These are phyloP conservation scores for Carex kokanica DNA, from an alignment of 176 grass and related monocot genomes.

Conservation along the genomic window DNA sequence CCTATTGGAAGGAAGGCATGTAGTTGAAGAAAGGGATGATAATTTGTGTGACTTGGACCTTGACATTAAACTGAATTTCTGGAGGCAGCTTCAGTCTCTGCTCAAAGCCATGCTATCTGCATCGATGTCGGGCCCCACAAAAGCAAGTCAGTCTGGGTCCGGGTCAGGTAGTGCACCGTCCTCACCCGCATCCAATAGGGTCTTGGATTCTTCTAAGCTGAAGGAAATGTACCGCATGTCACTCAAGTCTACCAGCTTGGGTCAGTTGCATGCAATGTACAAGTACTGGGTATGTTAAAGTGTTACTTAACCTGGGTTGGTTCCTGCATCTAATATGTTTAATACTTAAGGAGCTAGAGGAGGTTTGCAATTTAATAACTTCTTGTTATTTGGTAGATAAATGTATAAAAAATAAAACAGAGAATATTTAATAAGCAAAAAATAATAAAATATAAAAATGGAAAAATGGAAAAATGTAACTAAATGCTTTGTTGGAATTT, in stretches of 20 bases:
- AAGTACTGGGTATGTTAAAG: constrained; percentile 49
- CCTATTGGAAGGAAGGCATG: constrained; percentile 75
- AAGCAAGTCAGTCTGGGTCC: constrained; percentile 34
- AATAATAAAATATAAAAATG: not conserved
- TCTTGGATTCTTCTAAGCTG: constrained; percentile 45
- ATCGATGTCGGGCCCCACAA: constrained; percentile 18
- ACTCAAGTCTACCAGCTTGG: constrained; percentile 54
- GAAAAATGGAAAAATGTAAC: too few relatives aligned
- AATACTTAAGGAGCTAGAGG: not conserved
- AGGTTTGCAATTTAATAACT: not conserved
- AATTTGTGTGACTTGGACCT: constrained; percentile 33
- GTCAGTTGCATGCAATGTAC: constrained; percentile 59
- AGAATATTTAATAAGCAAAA: not conserved
- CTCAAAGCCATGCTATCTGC: constrained; percentile 65
- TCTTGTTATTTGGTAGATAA: constrained; percentile 7
- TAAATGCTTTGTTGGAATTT: not conserved
- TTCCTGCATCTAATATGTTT: not conserved
- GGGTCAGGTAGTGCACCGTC: constrained; percentile 36
- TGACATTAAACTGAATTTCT: constrained; percentile 68
- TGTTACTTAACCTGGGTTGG: not conserved
- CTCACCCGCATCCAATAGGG: constrained; percentile 35
- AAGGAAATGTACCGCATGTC: constrained; percentile 80
- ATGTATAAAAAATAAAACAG: not conserved
- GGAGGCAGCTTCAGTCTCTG: constrained; percentile 65
- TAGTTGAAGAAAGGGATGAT: constrained; percentile 51